phyloP scores from a whole-genome alignment of 2,329 filamentous ascomycete species.

The Pseudogymnoascus sp. region DNA sequence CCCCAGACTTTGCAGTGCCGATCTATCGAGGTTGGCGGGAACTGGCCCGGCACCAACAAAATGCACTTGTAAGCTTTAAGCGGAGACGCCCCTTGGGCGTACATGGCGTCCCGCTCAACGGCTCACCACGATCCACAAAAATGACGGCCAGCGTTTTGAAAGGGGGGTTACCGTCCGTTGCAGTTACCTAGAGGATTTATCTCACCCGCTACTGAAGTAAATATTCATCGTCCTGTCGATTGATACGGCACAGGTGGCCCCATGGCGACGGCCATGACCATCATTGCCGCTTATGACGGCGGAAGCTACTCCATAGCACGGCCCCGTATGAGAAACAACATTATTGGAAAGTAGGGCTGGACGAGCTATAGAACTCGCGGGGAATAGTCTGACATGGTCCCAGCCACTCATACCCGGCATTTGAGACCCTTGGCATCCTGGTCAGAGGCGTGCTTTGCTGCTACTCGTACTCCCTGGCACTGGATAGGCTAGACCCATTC shows the following conservation, averaged over 20 bases:
- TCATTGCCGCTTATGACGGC: neutral
- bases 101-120: neutral
- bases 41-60: neutral
- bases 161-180: neutral
- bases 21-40: neutral
- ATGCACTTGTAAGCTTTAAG: neutral
- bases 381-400: neutral
- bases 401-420: neutral
- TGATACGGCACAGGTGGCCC: neutral
- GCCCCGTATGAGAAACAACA: neutral
- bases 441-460: neutral
- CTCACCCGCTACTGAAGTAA: neutral
- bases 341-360: neutral
- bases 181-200: neutral
- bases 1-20: neutral
- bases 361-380: neutral
- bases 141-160: neutral
- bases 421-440: neutral
- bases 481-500: neutral
- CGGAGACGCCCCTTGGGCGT: neutral
- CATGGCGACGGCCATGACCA: neutral
- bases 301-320: neutral
- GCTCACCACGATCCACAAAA: neutral
- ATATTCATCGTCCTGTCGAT: neutral
- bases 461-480: neutral